Evolutionary conservation across 306 rosid genomes (phyloP), one percentile per base, ranked within the genome.

Genomic region (Boehmeria nivea): DNA sequence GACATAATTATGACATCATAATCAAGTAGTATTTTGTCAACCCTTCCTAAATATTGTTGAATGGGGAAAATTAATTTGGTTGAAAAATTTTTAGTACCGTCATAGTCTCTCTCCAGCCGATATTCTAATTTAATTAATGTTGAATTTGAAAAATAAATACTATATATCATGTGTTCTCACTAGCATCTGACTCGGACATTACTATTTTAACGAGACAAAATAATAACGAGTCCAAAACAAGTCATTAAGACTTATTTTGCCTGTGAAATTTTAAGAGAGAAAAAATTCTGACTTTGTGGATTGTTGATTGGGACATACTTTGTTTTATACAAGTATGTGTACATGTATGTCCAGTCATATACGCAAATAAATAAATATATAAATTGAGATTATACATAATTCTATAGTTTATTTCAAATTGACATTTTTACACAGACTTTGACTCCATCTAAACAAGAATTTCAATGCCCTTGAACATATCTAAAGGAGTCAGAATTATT

Each of bases 371-470:
- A n/a, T n/a, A n/a, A n/a, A n/a, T 31, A 4, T 31, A 31, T 2
- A 31, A 50, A 25, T 12, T 12, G 15, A 23, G n/a, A 50, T 15
- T 15, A 21, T 12, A 27, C 6, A 2, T 44, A 31, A 45, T 20
- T 39, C 20, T 23, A 12, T 6, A 4, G 20, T 10, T 22, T 33
- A 44, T 43, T 40, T 40, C 45, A 40, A 40, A 40, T 46, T 56
- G 33, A 57, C 20, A 25, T 34, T 36, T n/a, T 43, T 56, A 11
- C 18, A 65, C 26, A 33, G 31, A 34, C 49, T 17, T 34, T 37
- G 64, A 65, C 70, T 47, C 33, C 31, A 46, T 65, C 50, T 2
- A 53, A 23, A 13, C 19, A 46, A 34, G 19, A 5, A 47, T 18
- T 4, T 40, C 28, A n/a, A 26, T 47, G 25, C 42, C 52, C 18